phyloP scores from a whole-genome alignment of 2,329 filamentous ascomycete species.

The Fusarium subglutinans region DNA sequence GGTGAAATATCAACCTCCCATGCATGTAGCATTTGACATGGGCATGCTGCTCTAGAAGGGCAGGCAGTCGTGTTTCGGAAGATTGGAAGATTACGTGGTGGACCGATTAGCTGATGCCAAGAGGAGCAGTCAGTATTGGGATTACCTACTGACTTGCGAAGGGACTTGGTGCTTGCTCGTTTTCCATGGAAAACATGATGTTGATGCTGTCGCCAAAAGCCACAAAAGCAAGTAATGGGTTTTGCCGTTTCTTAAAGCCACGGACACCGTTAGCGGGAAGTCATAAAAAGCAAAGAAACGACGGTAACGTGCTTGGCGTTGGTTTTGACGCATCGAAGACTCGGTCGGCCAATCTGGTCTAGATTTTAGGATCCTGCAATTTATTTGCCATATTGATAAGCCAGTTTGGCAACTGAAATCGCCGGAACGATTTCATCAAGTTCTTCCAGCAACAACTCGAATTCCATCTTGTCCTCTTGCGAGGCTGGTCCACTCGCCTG shows the following conservation, averaged over 20 bases:
- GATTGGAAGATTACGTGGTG: constrained; percentile 41
- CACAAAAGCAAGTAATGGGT: background rate
- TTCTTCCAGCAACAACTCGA: background rate
- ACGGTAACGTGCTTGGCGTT: background rate
- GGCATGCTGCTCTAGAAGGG: constrained; percentile 20
- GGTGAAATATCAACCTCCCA: constrained; percentile 13
- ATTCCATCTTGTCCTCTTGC: background rate
- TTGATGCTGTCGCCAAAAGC: background rate
- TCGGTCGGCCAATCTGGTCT: constrained; percentile 10
- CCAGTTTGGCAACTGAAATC: background rate
- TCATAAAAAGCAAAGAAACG: constrained; percentile 9
- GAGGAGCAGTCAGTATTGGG: constrained; percentile 10
- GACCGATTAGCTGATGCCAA: constrained; percentile 33
- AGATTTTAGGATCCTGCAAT: background rate
- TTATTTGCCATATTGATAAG: background rate
- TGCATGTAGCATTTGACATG: constrained; percentile 17
- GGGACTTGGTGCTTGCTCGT: background rate
- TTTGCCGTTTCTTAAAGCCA: background rate
- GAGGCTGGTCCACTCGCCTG: constrained; percentile 3
- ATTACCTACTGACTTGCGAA: background rate
- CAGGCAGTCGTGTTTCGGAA: constrained; percentile 38
- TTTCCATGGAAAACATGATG: background rate
- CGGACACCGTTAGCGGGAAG: background rate
- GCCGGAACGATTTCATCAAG: background rate
- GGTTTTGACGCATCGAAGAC: background rate